Conservation (phyloP, 352 stramenopile species). For the Halophytophthora batemanensis region DNA sequence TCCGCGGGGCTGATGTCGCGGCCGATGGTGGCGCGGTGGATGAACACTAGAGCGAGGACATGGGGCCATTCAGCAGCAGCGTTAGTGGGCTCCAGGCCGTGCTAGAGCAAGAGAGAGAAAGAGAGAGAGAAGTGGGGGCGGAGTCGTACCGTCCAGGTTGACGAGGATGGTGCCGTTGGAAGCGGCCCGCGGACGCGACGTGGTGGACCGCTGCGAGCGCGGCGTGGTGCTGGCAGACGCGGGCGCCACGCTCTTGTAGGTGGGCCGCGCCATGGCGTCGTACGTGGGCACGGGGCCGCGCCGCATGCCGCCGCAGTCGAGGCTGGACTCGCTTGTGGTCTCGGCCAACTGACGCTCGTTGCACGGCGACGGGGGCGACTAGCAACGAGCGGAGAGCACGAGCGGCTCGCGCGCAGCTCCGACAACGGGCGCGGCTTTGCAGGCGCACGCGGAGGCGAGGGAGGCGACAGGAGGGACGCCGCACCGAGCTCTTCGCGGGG, state of each 20-base stretch:
- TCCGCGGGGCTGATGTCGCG: conserved; percentile 71
- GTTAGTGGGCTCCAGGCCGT: neutral
- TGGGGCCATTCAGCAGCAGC: no score
- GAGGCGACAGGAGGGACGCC: no score
- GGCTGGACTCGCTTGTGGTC: no score
- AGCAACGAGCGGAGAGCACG: no score
- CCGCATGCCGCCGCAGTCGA: conserved; percentile 26
- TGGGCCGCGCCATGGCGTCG: conserved; percentile 25
- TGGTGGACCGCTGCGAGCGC: conserved; percentile 19
- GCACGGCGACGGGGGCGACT: conserved; percentile 13
- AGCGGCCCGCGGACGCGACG: conserved; percentile 13
- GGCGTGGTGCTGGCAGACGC: conserved; percentile 13
- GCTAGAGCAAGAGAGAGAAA: neutral
- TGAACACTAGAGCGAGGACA: conserved; percentile 52
- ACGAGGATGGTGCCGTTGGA: conserved; percentile 57
- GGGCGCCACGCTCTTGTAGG: conserved; percentile 24
- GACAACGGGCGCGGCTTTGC: no score
- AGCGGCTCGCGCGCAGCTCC: no score
- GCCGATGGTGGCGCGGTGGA: conserved; percentile 69
- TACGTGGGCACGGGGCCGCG: conserved; percentile 17
- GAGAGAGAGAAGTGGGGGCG: neutral
- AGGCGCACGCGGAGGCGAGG: no score
- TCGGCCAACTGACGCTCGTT: conserved; percentile 18
- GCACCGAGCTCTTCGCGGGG: no score
- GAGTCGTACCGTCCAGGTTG: conserved; percentile 53